phyloP scores from a whole-genome alignment of 2,329 filamentous ascomycete genomes.

The Pseudopyrenochaeta lycopersici region DNA sequence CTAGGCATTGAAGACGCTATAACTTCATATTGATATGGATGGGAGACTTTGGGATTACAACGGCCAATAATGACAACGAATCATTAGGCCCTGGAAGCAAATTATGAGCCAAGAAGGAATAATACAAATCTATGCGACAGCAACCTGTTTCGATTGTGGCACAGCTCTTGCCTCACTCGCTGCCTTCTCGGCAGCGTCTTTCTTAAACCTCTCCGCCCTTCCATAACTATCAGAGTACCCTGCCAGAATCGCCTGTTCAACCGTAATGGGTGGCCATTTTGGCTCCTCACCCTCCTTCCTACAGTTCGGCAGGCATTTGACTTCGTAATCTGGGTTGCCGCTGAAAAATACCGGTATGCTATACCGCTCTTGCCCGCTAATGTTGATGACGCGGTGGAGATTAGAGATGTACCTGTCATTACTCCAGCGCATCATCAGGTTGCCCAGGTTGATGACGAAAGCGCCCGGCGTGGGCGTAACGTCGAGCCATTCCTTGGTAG shows the following conservation, averaged over 20 bases:
- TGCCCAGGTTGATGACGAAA: slow-evolving; percentile 83
- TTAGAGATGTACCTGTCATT: slow-evolving; percentile 55
- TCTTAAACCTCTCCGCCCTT: slow-evolving; percentile 53
- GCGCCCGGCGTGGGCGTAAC: slow-evolving; percentile 78
- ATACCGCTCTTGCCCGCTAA: slow-evolving; percentile 50
- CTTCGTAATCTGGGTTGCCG: slow-evolving; percentile 56
- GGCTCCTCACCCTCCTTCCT: slow-evolving; percentile 42
- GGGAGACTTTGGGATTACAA: too few species aligned
- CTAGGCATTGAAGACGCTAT: too few species aligned
- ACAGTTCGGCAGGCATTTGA: slow-evolving; percentile 55
- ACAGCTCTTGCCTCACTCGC: slow-evolving; percentile 3
- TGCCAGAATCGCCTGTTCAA: slow-evolving; percentile 51
- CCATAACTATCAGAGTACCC: slow-evolving; percentile 57
- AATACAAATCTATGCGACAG: slow-evolving; percentile 14
- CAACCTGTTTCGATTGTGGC: slow-evolving; percentile 18
- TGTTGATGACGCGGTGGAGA: slow-evolving; percentile 55
- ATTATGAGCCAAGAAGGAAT: too few species aligned
- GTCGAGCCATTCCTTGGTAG: slow-evolving; percentile 78
- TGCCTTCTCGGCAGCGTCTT: slow-evolving; percentile 38
- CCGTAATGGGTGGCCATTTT: slow-evolving; percentile 55
- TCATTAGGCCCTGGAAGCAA: too few species aligned
- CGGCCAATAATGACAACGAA: too few species aligned
- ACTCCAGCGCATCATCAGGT: slow-evolving; percentile 55
- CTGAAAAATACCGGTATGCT: slow-evolving; percentile 55
- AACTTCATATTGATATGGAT: too few species aligned